These are phyloP conservation scores for Codiaeum variegatum DNA, from an alignment of 441 rosid genomes.

Conservation along the genomic window DNA sequence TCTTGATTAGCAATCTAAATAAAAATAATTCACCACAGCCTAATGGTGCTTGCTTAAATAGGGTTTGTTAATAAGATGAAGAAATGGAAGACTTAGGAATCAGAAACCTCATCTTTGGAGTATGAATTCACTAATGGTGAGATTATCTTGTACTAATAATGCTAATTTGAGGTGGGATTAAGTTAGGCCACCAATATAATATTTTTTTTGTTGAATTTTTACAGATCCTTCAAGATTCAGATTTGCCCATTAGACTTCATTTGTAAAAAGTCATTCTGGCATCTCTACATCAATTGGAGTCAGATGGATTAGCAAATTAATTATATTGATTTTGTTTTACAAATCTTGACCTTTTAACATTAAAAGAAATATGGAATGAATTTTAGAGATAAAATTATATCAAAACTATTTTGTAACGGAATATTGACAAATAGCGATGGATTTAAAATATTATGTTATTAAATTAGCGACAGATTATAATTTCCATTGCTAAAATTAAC, in stretches of 20 bases:
- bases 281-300: slow-evolving; percentile 34
- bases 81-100: slow-evolving; percentile 59
- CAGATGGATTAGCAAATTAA: slow-evolving; percentile 44
- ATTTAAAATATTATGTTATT: too few relatives aligned
- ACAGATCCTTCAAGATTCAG: slow-evolving; percentile 55
- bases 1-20: not conserved
- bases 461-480: too few relatives aligned
- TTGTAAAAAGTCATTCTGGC: slow-evolving; percentile 56
- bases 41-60: not conserved
- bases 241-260: slow-evolving; percentile 54
- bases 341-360: too few relatives aligned
- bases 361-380: too few relatives aligned
- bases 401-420: too few relatives aligned
- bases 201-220: not conserved
- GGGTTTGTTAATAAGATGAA: slow-evolving; percentile 33
- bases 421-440: too few relatives aligned
- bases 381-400: too few relatives aligned
- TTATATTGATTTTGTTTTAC: too few relatives aligned
- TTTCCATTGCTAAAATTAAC: too few relatives aligned
- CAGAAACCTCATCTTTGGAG: slow-evolving; percentile 50
- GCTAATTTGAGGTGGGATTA: not conserved
- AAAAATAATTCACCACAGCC: not conserved
- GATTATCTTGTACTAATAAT: not conserved
- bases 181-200: not conserved
- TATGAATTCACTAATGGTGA: slow-evolving; percentile 48